phyloP scores from a whole-genome alignment of 2,329 filamentous ascomycete genomes.

The Scorias spongiosa region DNA sequence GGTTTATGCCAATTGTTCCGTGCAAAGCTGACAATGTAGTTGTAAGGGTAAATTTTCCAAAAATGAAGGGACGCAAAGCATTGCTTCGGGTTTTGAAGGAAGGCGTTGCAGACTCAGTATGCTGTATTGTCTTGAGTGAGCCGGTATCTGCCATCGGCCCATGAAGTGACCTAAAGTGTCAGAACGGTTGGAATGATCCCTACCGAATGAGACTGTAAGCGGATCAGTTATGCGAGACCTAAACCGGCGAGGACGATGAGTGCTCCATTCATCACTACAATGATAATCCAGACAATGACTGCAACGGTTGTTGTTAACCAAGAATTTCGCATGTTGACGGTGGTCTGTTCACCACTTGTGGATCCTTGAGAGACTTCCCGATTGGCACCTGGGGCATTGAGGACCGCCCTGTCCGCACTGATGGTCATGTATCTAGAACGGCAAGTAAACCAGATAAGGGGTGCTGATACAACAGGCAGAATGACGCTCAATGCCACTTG shows the following conservation, averaged over 20 bases:
- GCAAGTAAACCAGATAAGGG: conserved; percentile 74
- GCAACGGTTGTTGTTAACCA: conserved; percentile 47
- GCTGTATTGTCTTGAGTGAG: no score
- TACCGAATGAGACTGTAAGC: no score
- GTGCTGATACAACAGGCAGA: conserved; percentile 67
- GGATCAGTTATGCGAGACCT: conserved; percentile 22
- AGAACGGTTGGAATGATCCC: no score
- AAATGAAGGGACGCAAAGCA: no score
- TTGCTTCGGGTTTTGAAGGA: no score
- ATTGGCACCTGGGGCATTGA: conserved; percentile 1
- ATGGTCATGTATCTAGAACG: conserved; percentile 68
- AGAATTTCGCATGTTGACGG: conserved; percentile 52
- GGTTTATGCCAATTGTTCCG: no score
- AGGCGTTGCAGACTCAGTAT: no score
- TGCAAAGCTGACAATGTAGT: no score
- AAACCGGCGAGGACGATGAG: conserved; percentile 51
- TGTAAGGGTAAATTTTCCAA: no score
- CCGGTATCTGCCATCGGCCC: no score
- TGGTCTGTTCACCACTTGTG: conserved; percentile 1
- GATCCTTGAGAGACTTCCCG: not conserved
- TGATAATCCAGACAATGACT: conserved; percentile 54
- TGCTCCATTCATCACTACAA: conserved; percentile 66
- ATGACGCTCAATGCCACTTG: conserved; percentile 70
- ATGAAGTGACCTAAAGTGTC: no score
- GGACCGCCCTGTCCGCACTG: conserved; percentile 3